Conservation (phyloP, 306 rosid genomes). For the Acacia melanoxylon region DNA sequence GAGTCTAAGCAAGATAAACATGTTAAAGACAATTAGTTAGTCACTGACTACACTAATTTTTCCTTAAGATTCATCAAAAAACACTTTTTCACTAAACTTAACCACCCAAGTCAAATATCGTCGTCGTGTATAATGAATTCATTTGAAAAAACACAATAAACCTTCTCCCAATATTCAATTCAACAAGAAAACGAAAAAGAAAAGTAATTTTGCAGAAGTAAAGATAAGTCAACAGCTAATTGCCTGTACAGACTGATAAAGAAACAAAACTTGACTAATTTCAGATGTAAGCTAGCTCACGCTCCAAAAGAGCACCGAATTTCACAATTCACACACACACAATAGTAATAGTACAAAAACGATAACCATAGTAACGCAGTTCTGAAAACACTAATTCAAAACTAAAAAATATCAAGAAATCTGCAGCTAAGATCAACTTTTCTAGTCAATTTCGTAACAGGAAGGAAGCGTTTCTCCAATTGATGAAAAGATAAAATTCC, state of each 20-base stretch:
- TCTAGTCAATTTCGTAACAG: neutral
- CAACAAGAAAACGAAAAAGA: conserved; percentile 9
- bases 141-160: neutral
- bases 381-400: neutral
- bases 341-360: neutral
- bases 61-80: conserved; percentile 12
- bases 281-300: neutral
- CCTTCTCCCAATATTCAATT: neutral
- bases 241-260: conserved; percentile 14
- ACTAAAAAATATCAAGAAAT: neutral
- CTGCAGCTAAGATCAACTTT: neutral
- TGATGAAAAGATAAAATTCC: neutral
- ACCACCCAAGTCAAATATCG: neutral
- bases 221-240: neutral
- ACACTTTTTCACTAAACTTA: neutral
- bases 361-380: neutral
- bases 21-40: neutral
- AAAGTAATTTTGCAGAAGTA: neutral
- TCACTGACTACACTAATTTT: neutral
- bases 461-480: conserved; percentile 1
- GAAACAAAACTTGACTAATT: neutral
- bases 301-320: neutral
- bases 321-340: neutral
- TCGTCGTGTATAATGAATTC: neutral
- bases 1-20: neutral